These are phyloP conservation scores for Termitomyces sp. DNA, from an alignment of 768 basidiomycete genomes.

Conservation along the genomic window DNA sequence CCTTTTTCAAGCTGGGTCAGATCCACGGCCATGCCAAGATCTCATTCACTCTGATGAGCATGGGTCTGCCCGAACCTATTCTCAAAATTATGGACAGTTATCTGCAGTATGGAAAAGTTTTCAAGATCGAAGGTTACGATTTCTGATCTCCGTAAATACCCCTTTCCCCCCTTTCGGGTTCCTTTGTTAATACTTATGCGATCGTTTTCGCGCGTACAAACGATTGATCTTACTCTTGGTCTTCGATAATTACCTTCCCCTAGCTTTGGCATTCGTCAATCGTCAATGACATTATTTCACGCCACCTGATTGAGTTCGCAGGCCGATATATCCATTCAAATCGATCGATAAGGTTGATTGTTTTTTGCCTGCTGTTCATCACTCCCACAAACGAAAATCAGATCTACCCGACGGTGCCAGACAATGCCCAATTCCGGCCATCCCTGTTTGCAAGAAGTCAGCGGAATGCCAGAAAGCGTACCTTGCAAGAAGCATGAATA, in stretches of 20 bases:
- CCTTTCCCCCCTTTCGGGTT: slow-evolving; percentile 4
- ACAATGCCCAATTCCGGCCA: neutral
- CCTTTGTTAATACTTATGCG: neutral
- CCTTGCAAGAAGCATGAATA: neutral
- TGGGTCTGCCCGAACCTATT: slow-evolving; percentile 89
- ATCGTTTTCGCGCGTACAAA: neutral
- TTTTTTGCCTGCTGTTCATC: neutral
- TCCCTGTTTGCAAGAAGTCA: neutral
- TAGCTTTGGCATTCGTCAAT: neutral
- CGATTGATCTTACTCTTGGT: neutral
- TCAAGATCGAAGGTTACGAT: slow-evolving; percentile 86
- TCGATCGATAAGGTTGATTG: neutral
- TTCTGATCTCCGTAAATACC: slow-evolving; percentile 43
- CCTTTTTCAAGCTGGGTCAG: slow-evolving; percentile 91
- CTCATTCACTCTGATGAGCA: slow-evolving; percentile 87
- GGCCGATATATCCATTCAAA: neutral
- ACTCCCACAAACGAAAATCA: neutral
- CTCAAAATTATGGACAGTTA: slow-evolving; percentile 93
- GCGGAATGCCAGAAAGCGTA: neutral
- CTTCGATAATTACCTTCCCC: neutral
- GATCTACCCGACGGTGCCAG: too few relatives aligned
- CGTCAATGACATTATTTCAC: neutral
- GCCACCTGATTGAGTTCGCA: neutral
- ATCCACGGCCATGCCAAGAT: slow-evolving; percentile 95
- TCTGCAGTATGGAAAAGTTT: slow-evolving; percentile 81